Percentiles rank a stretch among this genome's conserved stretches.
Conservation (phyloP, 345 rosid genomes). For the Pistacia atlantica region DNA sequence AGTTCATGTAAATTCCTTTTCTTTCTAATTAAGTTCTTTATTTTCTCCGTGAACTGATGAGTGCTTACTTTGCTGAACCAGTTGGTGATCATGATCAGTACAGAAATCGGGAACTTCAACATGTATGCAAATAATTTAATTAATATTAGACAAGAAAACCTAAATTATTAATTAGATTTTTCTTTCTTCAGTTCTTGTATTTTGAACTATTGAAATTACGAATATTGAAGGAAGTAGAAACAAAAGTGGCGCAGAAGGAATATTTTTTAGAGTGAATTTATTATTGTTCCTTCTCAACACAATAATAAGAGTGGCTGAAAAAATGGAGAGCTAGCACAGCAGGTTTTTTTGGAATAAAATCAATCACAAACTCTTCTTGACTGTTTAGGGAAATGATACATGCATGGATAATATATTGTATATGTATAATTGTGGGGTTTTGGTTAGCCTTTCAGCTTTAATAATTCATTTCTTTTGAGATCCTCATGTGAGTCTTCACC, state of each 20-base stretch:
- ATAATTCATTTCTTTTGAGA: conserved; percentile 21
- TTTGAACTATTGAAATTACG: neutral
- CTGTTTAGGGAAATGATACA: conserved; percentile 7
- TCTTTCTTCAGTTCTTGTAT: too few relatives aligned
- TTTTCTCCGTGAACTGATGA: neutral
- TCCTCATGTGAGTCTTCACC: conserved; percentile 25
- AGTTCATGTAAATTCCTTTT: conserved; percentile 28
- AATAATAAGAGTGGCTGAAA: neutral
- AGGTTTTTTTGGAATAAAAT: neutral
- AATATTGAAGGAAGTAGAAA: neutral
- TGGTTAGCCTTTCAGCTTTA: conserved; percentile 18
- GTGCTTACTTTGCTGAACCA: neutral
- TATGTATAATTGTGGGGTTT: conserved; percentile 2
- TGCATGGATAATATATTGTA: neutral
- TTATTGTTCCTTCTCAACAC: conserved; percentile 7
- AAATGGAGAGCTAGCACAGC: neutral
- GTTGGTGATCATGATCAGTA: neutral
- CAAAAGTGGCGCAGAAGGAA: too few relatives aligned
- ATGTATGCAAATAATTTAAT: too few relatives aligned
- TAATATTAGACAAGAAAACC: neutral
- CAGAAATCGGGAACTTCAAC: neutral
- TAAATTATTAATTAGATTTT: too few relatives aligned
- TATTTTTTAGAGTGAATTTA: neutral
- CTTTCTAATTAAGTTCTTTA: conserved; percentile 19
- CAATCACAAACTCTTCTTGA: neutral